Evolutionary conservation across 2,329 filamentous ascomycete genomes (phyloP), one percentile per base, ranked within the genome.

Genomic region (Pestalotiopsis sp.): DNA sequence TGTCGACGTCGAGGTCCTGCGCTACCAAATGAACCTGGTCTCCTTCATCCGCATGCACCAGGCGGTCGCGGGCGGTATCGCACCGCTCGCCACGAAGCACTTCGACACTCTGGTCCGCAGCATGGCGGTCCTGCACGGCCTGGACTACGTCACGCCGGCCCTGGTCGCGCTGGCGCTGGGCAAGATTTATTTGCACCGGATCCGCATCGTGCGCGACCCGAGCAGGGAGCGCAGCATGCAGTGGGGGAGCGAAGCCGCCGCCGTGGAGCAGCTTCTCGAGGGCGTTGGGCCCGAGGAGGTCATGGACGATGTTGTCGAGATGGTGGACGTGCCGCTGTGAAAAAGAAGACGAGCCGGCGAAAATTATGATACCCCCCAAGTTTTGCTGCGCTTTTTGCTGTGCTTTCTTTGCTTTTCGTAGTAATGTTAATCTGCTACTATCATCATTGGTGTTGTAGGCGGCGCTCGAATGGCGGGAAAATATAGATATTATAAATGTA

Each of bases 31-130:
- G 84, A 95, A 98, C 80, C 89, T 98, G 49, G 84, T 95, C 65
- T 89, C 94, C 3, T 98, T 97, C 78, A 86, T 98, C 73, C 91
- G 96, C 36, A 87, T 97, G 78, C 95, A 97, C 80, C 91, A 95
- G 66, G 95, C 93, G 63, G 92, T 98, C 31, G 88, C 52, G 20
- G 89, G 91, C 14, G 93, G 94, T 57, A 88, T 97, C 65, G 92
- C 93, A 13, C 91, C 95, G 0, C 81, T 87, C 52, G 93, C 94
- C 0, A 97, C 94, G 1, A 89, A 89, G 62, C 91, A 97, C 75
- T 91, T 98, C 68, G 86, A 89, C 58, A 85, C 86, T 71, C 84
- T 97, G 59, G 84, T 89, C 71, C 89, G 86, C 82, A 91, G 90
- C 65, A 87, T 99, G 7, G 94, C 95, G 4, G 90, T 93, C 1